Evolutionary conservation across 1,284 basidiomycete species (phyloP).

Genomic region (Ceratobasidium sp.): DNA sequence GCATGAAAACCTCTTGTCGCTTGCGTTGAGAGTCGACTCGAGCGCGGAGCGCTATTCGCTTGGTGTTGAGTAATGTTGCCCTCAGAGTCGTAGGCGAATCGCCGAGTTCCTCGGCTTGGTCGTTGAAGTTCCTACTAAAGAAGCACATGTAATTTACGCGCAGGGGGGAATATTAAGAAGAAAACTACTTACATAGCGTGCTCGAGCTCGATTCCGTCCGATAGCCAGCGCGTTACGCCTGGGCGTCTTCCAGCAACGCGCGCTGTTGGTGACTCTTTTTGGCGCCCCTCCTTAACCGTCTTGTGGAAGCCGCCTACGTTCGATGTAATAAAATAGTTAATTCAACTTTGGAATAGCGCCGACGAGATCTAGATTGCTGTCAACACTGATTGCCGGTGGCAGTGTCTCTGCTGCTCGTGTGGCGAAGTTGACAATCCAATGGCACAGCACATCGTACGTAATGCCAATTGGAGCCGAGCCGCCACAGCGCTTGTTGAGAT

Average conservation of each 20-base stretch:
- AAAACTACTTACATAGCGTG: constrained; percentile 10
- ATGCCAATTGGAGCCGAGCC: background rate
- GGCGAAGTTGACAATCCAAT: constrained; percentile 1
- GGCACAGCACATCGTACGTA: constrained; percentile 14
- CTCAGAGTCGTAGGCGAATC: background rate
- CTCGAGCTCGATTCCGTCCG: constrained; percentile 7
- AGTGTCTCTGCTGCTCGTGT: too few relatives aligned
- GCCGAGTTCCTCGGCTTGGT: constrained; percentile 2
- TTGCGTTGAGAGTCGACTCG: background rate
- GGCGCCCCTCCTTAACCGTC: background rate
- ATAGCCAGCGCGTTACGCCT: background rate
- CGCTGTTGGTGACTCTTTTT: background rate
- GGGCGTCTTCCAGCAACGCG: background rate
- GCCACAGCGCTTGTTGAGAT: background rate
- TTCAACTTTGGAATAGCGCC: too few relatives aligned
- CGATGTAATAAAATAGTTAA: too few relatives aligned
- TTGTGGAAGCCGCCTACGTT: too few relatives aligned
- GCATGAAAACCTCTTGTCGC: background rate
- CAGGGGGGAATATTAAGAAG: background rate
- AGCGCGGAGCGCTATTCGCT: background rate
- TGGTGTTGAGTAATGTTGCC: background rate
- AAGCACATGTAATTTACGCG: background rate
- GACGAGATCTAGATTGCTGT: background rate
- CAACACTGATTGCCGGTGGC: too few relatives aligned
- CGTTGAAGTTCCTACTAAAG: background rate